phyloP scores from a whole-genome alignment of 352 stramenopile species.

The Globisporangium cylindrosporum region DNA sequence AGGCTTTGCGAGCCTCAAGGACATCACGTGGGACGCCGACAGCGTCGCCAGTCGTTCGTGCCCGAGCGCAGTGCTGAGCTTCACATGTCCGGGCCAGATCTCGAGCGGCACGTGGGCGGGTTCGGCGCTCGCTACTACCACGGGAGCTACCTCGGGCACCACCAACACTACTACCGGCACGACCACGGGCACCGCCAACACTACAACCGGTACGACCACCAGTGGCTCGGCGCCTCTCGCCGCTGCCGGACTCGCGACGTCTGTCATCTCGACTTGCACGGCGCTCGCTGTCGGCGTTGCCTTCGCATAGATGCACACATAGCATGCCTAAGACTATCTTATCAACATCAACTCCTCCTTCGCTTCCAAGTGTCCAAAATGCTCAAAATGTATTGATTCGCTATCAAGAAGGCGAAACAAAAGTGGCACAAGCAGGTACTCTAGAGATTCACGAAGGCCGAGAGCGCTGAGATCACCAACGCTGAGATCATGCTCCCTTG shows the following conservation, averaged over 20 bases:
- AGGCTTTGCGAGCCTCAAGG: too few relatives aligned
- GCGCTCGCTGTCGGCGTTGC: slow-evolving; percentile 4
- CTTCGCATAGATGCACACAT: not conserved
- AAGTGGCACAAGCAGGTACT: too few relatives aligned
- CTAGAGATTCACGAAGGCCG: not conserved
- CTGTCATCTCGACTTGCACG: slow-evolving; percentile 4
- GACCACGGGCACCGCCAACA: not conserved
- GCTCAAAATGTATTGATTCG: too few relatives aligned
- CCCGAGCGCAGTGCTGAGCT: slow-evolving; percentile 9
- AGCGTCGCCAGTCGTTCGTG: slow-evolving; percentile 13
- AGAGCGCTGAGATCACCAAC: not conserved
- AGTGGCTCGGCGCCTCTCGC: not conserved
- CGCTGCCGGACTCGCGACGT: not conserved
- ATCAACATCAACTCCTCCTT: too few relatives aligned
- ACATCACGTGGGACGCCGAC: not conserved
- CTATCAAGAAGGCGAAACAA: too few relatives aligned
- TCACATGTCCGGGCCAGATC: slow-evolving; percentile 3
- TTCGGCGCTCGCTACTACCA: not conserved
- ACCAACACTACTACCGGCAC: not conserved
- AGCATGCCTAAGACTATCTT: not conserved
- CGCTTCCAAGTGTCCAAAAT: too few relatives aligned
- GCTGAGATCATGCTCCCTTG: not conserved
- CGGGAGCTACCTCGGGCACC: not conserved
- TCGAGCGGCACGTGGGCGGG: slow-evolving; percentile 5
- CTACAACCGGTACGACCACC: not conserved